Evolutionary conservation across 345 rosid species (phyloP).

Genomic region (Cardiospermum halicacabum): DNA sequence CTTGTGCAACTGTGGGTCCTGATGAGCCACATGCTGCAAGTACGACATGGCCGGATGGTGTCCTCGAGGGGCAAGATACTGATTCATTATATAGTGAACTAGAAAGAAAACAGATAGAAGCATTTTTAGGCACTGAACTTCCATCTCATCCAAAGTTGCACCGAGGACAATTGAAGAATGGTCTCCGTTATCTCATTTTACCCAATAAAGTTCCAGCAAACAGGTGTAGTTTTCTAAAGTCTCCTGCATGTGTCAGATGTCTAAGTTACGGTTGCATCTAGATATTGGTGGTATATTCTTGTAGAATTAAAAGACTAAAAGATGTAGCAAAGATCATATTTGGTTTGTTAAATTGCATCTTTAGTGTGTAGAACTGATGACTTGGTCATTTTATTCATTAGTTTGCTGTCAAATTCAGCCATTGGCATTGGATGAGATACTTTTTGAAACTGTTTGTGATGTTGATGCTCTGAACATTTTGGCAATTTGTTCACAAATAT

Average conservation of each 20-base stretch:
- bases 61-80: slow-evolving; percentile 65
- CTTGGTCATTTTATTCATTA: background rate
- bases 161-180: slow-evolving; percentile 84
- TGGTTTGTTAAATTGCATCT: background rate
- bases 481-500: background rate
- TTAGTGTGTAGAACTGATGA: background rate
- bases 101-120: slow-evolving; percentile 40
- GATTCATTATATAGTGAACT: slow-evolving; percentile 50
- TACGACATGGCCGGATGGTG: slow-evolving; percentile 77
- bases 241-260: slow-evolving; percentile 3
- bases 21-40: slow-evolving; percentile 97
- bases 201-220: slow-evolving; percentile 96
- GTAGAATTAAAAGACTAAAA: background rate
- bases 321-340: no score
- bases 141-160: slow-evolving; percentile 85
- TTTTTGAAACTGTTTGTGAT: background rate
- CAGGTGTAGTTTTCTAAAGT: slow-evolving; percentile 43
- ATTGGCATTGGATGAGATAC: background rate
- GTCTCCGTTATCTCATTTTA: slow-evolving; percentile 90
- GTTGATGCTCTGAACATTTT: background rate
- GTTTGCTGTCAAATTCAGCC: background rate
- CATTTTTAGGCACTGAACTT: slow-evolving; percentile 62
- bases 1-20: slow-evolving; percentile 81
- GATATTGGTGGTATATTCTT: background rate
- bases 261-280: background rate